Evolutionary conservation across 768 basidiomycete genomes (phyloP).

Genomic region (Naematelia aurantialba): DNA sequence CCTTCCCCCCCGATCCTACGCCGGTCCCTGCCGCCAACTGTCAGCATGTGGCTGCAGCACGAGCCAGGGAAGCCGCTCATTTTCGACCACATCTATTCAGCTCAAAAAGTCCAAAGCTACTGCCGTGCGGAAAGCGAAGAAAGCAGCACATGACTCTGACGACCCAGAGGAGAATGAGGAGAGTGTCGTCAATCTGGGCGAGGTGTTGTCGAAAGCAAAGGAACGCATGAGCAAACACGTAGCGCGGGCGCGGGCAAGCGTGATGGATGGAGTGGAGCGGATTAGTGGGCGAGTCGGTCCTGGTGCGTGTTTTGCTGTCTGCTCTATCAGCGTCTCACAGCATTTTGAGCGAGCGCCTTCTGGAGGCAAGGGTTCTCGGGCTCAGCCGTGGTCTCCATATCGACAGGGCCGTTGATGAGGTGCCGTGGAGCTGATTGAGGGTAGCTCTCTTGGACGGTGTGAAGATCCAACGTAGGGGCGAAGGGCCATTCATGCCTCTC

Average conservation of each 20-base stretch:
- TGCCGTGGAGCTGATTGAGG: neutral
- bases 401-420: neutral
- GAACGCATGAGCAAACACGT: slow-evolving; percentile 51
- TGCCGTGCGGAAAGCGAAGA: slow-evolving; percentile 11
- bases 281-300: slow-evolving; percentile 43
- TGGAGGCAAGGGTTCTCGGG: too few species aligned
- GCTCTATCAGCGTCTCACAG: too few species aligned
- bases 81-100: slow-evolving; percentile 11
- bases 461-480: slow-evolving; percentile 32
- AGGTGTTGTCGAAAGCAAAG: slow-evolving; percentile 28
- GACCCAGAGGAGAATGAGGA: slow-evolving; percentile 17
- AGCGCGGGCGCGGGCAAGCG: slow-evolving; percentile 49
- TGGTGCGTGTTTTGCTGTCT: slow-evolving; percentile 25
- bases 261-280: slow-evolving; percentile 49
- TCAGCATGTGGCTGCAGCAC: too few species aligned
- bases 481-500: slow-evolving; percentile 27
- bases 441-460: slow-evolving; percentile 49
- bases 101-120: slow-evolving; percentile 28
- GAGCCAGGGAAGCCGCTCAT: slow-evolving; percentile 12
- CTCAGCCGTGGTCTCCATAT: too few species aligned
- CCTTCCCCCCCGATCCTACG: too few species aligned
- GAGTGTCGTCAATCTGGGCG: neutral
- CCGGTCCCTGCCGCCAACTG: too few species aligned
- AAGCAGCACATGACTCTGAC: slow-evolving; percentile 20
- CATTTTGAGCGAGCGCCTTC: too few species aligned